Conservation (phyloP, 2,329 filamentous ascomycete species). For the Cytospora piceae region DNA sequence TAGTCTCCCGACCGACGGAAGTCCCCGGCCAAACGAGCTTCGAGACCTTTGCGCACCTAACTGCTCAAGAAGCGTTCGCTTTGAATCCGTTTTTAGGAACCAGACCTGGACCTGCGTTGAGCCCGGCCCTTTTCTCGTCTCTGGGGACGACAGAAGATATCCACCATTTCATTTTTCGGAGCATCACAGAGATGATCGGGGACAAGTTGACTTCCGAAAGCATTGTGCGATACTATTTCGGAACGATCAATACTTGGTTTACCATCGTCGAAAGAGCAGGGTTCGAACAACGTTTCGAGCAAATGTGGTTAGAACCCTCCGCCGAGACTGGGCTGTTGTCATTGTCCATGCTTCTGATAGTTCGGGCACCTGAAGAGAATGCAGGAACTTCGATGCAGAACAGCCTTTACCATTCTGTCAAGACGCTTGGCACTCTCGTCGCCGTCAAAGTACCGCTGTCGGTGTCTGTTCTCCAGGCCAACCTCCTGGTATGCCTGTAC, state of each 20-base stretch:
- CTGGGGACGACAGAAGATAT: slow-evolving; percentile 37
- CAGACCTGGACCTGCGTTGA: slow-evolving; percentile 30
- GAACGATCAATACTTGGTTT: slow-evolving; percentile 38
- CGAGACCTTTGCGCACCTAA: slow-evolving; percentile 14
- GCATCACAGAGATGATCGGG: slow-evolving; percentile 35
- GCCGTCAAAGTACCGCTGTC: slow-evolving; percentile 35
- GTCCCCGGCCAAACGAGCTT: slow-evolving; percentile 23
- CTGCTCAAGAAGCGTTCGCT: slow-evolving; percentile 25
- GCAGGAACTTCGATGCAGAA: slow-evolving; percentile 33
- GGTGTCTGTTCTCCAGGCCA: slow-evolving; percentile 35
- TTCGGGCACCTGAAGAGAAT: slow-evolving; percentile 32
- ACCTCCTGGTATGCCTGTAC: slow-evolving; percentile 38
- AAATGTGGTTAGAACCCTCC: slow-evolving; percentile 36
- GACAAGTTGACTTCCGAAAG: slow-evolving; percentile 33
- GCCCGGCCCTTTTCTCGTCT: slow-evolving; percentile 34
- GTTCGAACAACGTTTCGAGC: slow-evolving; percentile 34
- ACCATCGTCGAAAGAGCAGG: slow-evolving; percentile 35
- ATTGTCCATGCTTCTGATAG: slow-evolving; percentile 38
- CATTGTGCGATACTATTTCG: slow-evolving; percentile 35
- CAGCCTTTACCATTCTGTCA: slow-evolving; percentile 35
- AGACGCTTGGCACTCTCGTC: slow-evolving; percentile 36
- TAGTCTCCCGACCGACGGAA: slow-evolving; percentile 21
- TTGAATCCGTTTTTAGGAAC: slow-evolving; percentile 32
- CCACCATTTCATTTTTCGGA: slow-evolving; percentile 35
- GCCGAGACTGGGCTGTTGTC: slow-evolving; percentile 36